phyloP scores from a whole-genome alignment of 2,329 filamentous ascomycete species.

The Pseudocercospora pini-densiflorae region DNA sequence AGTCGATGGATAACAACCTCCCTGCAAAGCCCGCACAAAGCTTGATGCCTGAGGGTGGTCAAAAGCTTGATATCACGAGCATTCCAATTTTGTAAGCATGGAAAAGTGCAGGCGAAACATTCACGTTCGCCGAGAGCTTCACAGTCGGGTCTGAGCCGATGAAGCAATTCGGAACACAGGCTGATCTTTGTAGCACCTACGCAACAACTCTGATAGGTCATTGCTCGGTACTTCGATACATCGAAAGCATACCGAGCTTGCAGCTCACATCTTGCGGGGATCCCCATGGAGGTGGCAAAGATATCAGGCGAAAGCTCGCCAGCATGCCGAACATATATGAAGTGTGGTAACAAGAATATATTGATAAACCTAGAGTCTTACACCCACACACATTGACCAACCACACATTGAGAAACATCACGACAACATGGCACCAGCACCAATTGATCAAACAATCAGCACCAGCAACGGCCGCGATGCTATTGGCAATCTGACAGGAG shows the following conservation, averaged over 20 bases:
- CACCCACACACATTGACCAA: neutral
- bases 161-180: neutral
- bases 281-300: constrained; percentile 4
- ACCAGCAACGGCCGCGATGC: neutral
- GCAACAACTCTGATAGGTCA: neutral
- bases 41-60: neutral
- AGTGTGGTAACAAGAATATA: neutral
- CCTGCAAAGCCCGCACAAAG: neutral
- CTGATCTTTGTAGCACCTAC: no score
- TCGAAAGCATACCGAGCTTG: constrained; percentile 5
- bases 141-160: neutral
- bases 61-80: neutral
- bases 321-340: neutral
- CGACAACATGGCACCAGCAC: constrained; percentile 32
- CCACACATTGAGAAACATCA: neutral
- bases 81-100: neutral
- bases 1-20: neutral
- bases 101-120: neutral
- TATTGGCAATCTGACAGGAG: constrained; percentile 11
- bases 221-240: constrained; percentile 1
- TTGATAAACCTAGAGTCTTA: neutral
- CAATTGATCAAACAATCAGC: constrained; percentile 10
- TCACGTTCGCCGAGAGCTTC: neutral
- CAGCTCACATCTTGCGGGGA: constrained; percentile 7
- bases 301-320: neutral